These are phyloP conservation scores for Chiua sp. DNA, from an alignment of 1,284 basidiomycete genomes.

Conservation along the genomic window DNA sequence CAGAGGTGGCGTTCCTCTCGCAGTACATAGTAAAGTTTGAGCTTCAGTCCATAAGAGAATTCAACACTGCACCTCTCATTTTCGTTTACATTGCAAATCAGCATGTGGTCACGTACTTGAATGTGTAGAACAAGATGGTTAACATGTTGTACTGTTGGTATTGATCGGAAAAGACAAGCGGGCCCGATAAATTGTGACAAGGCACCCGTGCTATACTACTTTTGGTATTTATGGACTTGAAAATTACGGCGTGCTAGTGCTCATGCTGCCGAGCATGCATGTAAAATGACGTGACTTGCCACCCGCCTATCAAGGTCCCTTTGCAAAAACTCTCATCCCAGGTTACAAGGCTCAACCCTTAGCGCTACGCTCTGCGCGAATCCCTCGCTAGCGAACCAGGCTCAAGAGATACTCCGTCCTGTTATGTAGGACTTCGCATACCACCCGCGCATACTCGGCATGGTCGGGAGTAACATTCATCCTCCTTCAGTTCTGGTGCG, in stretches of 20 bases:
- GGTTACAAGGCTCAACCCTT: neutral
- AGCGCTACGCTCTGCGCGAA: no score
- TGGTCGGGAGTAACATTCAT: slow-evolving; percentile 1
- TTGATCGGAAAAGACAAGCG: no score
- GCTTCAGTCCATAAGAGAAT: no score
- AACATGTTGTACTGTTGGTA: no score
- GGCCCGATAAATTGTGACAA: no score
- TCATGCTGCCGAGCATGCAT: neutral
- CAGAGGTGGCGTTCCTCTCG: no score
- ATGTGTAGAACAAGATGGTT: no score
- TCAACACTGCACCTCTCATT: no score
- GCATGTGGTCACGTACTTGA: no score
- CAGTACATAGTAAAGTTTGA: no score
- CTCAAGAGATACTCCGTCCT: neutral
- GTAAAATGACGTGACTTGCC: neutral
- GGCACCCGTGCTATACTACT: neutral
- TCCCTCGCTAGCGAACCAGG: neutral
- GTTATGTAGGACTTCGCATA: neutral
- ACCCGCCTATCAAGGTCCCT: neutral
- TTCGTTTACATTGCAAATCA: no score
- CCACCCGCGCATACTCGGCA: neutral
- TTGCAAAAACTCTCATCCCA: neutral
- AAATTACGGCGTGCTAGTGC: neutral
- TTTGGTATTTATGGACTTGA: neutral
- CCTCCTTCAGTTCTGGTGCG: slow-evolving; percentile 5